These are phyloP conservation scores for Trametes hirsuta DNA, from an alignment of 1,284 basidiomycete genomes.

Conservation along the genomic window DNA sequence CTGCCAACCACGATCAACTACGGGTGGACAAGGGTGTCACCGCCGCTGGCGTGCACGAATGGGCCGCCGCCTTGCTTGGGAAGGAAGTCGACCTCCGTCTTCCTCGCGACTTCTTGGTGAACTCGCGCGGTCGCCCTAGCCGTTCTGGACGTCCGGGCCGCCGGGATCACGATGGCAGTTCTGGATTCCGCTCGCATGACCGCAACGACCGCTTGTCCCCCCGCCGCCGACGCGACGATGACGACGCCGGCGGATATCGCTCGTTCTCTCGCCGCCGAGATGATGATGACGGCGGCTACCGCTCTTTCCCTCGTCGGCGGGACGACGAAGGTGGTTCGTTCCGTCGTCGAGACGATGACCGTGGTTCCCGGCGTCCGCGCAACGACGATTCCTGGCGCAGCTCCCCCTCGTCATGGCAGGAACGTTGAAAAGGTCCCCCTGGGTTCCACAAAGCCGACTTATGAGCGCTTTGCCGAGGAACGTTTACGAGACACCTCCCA, in stretches of 20 bases:
- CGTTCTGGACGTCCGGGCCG: neutral
- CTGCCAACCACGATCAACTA: slow-evolving; percentile 55
- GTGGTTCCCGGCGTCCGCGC: too few species aligned
- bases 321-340: too few species aligned
- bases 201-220: neutral
- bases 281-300: too few species aligned
- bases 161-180: neutral
- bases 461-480: neutral
- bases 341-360: too few species aligned
- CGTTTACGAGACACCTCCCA: neutral
- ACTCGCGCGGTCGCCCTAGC: neutral
- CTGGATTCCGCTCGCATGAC: neutral
- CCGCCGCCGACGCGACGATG: too few species aligned
- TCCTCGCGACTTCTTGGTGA: slow-evolving; percentile 5
- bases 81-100: slow-evolving; percentile 10
- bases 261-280: too few species aligned
- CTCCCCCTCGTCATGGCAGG: too few species aligned
- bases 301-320: too few species aligned
- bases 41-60: slow-evolving; percentile 65
- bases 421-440: too few species aligned
- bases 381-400: too few species aligned
- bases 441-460: too few species aligned
- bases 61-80: slow-evolving; percentile 50
- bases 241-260: too few species aligned
- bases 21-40: slow-evolving; percentile 52